Conservation (phyloP, 2,329 filamentous ascomycete genomes). For the Emmonsiellopsis sp. region DNA sequence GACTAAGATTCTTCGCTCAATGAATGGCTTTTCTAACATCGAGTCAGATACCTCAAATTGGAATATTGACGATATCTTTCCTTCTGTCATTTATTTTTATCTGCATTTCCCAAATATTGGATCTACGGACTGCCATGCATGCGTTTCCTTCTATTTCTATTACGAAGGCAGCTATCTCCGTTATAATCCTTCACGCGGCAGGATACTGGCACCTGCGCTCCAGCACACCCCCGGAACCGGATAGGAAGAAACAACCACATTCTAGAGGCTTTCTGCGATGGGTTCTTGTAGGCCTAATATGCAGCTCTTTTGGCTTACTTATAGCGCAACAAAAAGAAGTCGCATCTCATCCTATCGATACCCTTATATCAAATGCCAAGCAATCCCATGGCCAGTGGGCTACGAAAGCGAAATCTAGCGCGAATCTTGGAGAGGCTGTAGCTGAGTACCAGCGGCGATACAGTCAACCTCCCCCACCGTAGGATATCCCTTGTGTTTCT, state of each 20-base stretch:
- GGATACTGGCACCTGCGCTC: constrained; percentile 20
- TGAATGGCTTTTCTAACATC: constrained; percentile 6
- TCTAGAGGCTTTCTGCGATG: constrained; percentile 25
- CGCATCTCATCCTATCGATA: constrained; percentile 45
- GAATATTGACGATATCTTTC: constrained; percentile 29
- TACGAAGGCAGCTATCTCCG: constrained; percentile 19
- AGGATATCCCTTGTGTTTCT: constrained; percentile 11
- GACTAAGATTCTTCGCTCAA: not conserved
- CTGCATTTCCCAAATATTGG: constrained; percentile 23
- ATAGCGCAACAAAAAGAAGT: constrained; percentile 31
- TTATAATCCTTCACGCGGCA: constrained; percentile 23
- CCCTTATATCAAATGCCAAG: constrained; percentile 43
- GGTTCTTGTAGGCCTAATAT: constrained; percentile 31
- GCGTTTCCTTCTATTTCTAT: constrained; percentile 23
- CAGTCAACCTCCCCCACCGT: constrained; percentile 46
- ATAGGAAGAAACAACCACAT: constrained; percentile 18
- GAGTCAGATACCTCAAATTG: constrained; percentile 31
- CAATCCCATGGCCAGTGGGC: constrained; percentile 41
- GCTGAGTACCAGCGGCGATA: constrained; percentile 44
- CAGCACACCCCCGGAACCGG: constrained; percentile 19
- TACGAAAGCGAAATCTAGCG: constrained; percentile 38
- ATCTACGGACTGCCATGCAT: constrained; percentile 23
- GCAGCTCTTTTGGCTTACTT: constrained; percentile 32
- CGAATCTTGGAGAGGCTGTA: constrained; percentile 41
- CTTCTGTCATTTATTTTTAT: constrained; percentile 27